phyloP scores from a whole-genome alignment of 768 basidiomycete species.

The Rhizopogon vesiculosus region DNA sequence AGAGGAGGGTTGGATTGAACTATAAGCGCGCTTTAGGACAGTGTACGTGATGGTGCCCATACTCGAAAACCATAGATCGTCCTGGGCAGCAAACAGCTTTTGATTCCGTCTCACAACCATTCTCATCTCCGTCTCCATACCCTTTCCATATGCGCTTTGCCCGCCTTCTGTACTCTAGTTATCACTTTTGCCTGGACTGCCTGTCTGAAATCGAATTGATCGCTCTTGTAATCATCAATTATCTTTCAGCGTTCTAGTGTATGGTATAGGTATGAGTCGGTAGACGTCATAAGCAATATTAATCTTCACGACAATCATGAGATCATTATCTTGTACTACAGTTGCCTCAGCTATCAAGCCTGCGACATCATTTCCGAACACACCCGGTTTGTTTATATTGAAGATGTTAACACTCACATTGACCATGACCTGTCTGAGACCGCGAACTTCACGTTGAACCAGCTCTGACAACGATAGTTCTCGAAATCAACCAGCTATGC shows the following conservation, averaged over 20 bases:
- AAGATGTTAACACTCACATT: no score
- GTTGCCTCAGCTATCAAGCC: neutral
- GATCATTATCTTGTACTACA: neutral
- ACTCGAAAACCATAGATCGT: slow-evolving; percentile 20
- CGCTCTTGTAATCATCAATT: slow-evolving; percentile 10
- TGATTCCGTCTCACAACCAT: slow-evolving; percentile 4
- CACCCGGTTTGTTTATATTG: neutral
- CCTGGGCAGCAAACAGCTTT: slow-evolving; percentile 20
- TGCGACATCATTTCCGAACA: neutral
- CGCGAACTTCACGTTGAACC: neutral
- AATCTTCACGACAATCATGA: neutral
- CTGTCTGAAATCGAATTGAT: slow-evolving; percentile 15
- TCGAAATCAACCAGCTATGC: neutral
- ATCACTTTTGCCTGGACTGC: slow-evolving; percentile 8
- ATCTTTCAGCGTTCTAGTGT: neutral
- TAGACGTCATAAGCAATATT: neutral
- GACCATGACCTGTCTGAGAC: neutral
- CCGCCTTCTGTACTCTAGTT: slow-evolving; percentile 23
- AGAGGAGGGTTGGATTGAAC: slow-evolving; percentile 25
- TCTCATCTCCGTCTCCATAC: slow-evolving; percentile 21
- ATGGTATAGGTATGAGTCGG: neutral
- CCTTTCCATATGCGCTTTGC: slow-evolving; percentile 17
- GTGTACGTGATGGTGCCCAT: slow-evolving; percentile 14
- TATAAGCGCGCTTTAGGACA: slow-evolving; percentile 19
- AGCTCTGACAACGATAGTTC: neutral